Evolutionary conservation across 179 eudicot genomes (phyloP), one percentile per base, ranked within the genome.

Genomic region (Sideroxylon spinosum): DNA sequence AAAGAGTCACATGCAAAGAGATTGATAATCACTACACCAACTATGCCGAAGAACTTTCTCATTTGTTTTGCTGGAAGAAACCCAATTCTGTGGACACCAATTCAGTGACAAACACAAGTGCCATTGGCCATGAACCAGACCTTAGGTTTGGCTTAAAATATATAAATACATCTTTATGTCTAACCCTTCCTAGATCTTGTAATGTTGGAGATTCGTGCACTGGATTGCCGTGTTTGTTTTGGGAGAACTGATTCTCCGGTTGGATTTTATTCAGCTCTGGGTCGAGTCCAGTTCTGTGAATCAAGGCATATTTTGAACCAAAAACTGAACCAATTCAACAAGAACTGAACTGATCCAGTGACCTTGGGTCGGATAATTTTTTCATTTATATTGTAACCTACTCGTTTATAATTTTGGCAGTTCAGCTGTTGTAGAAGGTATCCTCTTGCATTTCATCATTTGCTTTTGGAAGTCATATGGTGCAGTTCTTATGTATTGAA

Each of bases 31-130:
- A 78, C 61, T 13, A 52, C 56, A 52, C 65, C 44, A 78, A 52
- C 64, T 83, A 81, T 46, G 84, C 76, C 67, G 82, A 89, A 60
- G 83, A 85, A 50, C 77, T 88, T 46, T 92, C 90, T 37, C 44
- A 37, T 37, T 1, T 37, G 2, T 37, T 37, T 37, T 1, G 44
- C 59, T 91, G 95, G 91, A 89, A 85, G 32, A 91, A 77, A 74
- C 85, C 88, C 63, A 76, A 7, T 76, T 66, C 73, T 59, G 82
- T 68, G 71, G 53, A 64, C 73, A 26, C 82, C 10, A 77, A 37
- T 78, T 76, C 83, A 22, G 77, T 65, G 14, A 76, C 76, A 46
- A 75, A 87, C 73, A 81, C 80, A 60, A 86, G 68, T 17, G 22
- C 71, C 69, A 52, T 9, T 55, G 73, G 20, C 17, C 63, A 77